Percentiles rank a stretch among this genome's conserved stretches.
Conservation (phyloP, 2,329 filamentous ascomycete species). For the Aspergillus phoenicis region DNA sequence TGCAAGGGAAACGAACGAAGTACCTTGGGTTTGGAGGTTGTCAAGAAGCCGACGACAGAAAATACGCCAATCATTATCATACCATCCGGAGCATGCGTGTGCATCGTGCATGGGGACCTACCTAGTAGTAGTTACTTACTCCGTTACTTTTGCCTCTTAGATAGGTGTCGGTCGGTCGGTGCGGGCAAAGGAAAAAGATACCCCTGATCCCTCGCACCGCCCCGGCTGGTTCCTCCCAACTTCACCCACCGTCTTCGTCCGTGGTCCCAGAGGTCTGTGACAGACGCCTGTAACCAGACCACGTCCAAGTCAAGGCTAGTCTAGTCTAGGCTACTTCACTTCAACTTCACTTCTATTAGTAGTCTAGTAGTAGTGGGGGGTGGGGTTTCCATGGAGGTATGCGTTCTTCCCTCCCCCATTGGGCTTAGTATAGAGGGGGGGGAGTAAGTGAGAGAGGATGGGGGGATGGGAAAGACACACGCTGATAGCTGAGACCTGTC, state of each 20-base stretch:
- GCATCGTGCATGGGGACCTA: not conserved
- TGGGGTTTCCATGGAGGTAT: slow-evolving; percentile 8
- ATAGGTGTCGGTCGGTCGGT: not conserved
- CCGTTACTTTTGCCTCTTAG: too few relatives aligned
- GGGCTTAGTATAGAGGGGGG: not conserved
- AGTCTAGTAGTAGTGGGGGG: slow-evolving; percentile 8
- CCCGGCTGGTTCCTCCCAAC: slow-evolving; percentile 18
- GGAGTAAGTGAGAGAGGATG: too few relatives aligned
- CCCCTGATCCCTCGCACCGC: slow-evolving; percentile 17
- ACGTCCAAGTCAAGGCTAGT: not conserved
- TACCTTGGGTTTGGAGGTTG: not conserved
- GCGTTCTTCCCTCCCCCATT: slow-evolving; percentile 2
- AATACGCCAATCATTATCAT: not conserved
- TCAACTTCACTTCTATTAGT: not conserved
- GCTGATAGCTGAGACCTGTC: slow-evolving; percentile 6
- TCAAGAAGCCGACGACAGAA: not conserved
- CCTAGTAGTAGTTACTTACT: not conserved
- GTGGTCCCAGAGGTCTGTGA: slow-evolving; percentile 23
- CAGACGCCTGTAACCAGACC: slow-evolving; percentile 12
- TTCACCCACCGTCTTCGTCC: slow-evolving; percentile 12
- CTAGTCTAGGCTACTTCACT: not conserved
- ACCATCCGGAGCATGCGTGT: slow-evolving; percentile 5
- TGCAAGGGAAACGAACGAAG: not conserved
- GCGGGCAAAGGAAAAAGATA: not conserved
- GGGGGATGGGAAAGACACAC: too few relatives aligned